A percentile compares a stretch with the other conserved stretches of the same genome.
phyloP scores from a whole-genome alignment of 2,329 filamentous ascomycete species.

The Alternaria consortialis region DNA sequence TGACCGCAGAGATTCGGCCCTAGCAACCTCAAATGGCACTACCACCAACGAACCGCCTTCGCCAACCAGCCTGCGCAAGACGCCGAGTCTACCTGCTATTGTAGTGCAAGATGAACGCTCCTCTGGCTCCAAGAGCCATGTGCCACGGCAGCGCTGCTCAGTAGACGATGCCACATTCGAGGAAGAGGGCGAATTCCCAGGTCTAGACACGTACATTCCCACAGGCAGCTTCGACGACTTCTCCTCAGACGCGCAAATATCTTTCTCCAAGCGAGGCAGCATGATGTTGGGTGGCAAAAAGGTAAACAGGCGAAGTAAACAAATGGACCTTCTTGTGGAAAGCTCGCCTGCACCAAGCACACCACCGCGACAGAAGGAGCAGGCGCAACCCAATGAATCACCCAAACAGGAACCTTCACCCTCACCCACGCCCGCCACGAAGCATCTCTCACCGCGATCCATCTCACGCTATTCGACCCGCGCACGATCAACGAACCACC shows the following conservation, averaged over 20 bases:
- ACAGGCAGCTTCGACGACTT: conserved; percentile 63
- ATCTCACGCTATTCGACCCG: conserved; percentile 49
- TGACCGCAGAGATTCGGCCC: conserved; percentile 52
- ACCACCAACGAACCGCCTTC: conserved; percentile 43
- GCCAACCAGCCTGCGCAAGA: conserved; percentile 45
- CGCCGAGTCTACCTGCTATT: conserved; percentile 56
- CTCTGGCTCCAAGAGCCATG: conserved; percentile 11
- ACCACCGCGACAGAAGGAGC: conserved; percentile 24
- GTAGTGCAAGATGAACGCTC: conserved; percentile 54
- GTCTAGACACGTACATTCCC: conserved; percentile 65
- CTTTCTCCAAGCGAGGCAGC: conserved; percentile 69
- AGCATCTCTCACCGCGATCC: conserved; percentile 42
- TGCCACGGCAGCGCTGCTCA: conserved; percentile 15
- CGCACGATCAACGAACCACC: conserved; percentile 48
- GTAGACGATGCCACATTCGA: conserved; percentile 18
- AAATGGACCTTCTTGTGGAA: conserved; percentile 37
- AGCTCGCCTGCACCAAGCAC: conserved; percentile 24
- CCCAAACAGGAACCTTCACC: conserved; percentile 27
- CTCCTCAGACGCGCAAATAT: conserved; percentile 59
- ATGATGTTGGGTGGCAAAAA: conserved; percentile 65
- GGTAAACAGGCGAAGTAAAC: conserved; percentile 51
- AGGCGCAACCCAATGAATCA: conserved; percentile 16
- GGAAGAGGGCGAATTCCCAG: conserved; percentile 52
- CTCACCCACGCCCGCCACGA: conserved; percentile 36
- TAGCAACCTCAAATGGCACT: conserved; percentile 49